These are phyloP conservation scores for Carex myosuroides DNA, from an alignment of 176 grass and related monocot species.

Conservation along the genomic window DNA sequence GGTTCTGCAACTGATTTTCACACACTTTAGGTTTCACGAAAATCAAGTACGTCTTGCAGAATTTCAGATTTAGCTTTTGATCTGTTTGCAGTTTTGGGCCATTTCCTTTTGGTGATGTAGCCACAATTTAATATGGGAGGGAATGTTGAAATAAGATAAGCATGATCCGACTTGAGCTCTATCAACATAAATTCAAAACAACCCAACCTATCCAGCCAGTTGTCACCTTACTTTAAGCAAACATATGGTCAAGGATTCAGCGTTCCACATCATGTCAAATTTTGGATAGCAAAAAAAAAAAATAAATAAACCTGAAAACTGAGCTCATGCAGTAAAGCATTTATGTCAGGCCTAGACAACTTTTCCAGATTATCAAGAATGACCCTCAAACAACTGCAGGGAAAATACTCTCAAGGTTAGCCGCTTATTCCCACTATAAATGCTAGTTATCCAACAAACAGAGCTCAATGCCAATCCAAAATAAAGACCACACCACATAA, in stretches of 20 bases:
- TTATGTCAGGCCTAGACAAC: slow-evolving; percentile 66
- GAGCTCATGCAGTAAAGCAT: slow-evolving; percentile 76
- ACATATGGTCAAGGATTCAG: background rate
- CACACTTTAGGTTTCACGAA: background rate
- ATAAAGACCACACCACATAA: background rate
- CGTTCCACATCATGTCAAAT: background rate
- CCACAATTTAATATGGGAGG: background rate
- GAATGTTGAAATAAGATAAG: background rate
- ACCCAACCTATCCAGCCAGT: background rate
- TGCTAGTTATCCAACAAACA: slow-evolving; percentile 9
- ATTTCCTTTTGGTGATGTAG: background rate
- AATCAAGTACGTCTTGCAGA: background rate
- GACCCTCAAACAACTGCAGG: slow-evolving; percentile 88
- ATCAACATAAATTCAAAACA: background rate
- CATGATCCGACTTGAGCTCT: background rate
- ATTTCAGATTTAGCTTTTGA: background rate
- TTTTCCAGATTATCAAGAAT: slow-evolving; percentile 95
- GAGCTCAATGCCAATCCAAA: background rate
- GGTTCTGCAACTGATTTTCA: background rate
- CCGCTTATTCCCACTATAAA: slow-evolving; percentile 20
- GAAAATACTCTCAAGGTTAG: slow-evolving; percentile 26
- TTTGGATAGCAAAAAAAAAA: background rate
- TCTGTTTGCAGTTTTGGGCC: background rate
- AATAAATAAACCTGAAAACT: slow-evolving; percentile 74
- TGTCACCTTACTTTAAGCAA: background rate